A percentile compares a stretch with the other conserved stretches of the same genome.
Evolutionary conservation across 495 filamentous ascomycete genomes (phyloP).

Genomic region (Pseudomonodictys pantanalensis): DNA sequence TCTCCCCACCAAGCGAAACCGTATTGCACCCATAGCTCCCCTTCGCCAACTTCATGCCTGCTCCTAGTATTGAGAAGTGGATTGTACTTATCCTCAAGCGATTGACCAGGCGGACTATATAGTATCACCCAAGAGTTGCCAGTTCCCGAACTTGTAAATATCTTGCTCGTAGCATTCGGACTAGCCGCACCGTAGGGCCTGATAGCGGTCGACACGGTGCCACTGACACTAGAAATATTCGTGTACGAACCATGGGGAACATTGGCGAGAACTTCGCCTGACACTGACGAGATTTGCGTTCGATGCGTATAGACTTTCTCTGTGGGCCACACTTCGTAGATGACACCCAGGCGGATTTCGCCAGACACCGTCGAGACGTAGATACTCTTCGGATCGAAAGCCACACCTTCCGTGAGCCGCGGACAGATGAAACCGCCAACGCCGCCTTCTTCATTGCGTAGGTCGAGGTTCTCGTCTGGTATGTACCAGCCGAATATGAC

Average conservation of each 20-base stretch:
- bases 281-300: background rate
- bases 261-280: background rate
- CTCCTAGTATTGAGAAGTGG: slow-evolving; percentile 19
- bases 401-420: background rate
- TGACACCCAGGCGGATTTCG: background rate
- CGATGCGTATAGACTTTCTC: slow-evolving; percentile 14
- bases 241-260: slow-evolving; percentile 13
- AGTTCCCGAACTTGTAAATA: slow-evolving; percentile 13
- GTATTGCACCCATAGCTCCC: background rate
- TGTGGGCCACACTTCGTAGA: background rate
- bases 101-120: background rate
- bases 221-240: slow-evolving; percentile 15
- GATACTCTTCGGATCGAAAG: background rate
- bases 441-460: slow-evolving; percentile 6
- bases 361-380: slow-evolving; percentile 9
- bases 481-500: slow-evolving; percentile 5
- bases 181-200: slow-evolving; percentile 1
- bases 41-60: slow-evolving; percentile 8
- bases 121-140: background rate
- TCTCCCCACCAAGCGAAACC: slow-evolving; percentile 7
- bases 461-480: slow-evolving; percentile 6
- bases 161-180: slow-evolving; percentile 5
- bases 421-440: background rate
- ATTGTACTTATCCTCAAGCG: slow-evolving; percentile 4
- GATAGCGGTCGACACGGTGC: background rate